Percentiles rank a stretch among this genome's conserved stretches.
Conservation (phyloP, 2,329 filamentous ascomycete genomes). For the Paraphoma sp. region DNA sequence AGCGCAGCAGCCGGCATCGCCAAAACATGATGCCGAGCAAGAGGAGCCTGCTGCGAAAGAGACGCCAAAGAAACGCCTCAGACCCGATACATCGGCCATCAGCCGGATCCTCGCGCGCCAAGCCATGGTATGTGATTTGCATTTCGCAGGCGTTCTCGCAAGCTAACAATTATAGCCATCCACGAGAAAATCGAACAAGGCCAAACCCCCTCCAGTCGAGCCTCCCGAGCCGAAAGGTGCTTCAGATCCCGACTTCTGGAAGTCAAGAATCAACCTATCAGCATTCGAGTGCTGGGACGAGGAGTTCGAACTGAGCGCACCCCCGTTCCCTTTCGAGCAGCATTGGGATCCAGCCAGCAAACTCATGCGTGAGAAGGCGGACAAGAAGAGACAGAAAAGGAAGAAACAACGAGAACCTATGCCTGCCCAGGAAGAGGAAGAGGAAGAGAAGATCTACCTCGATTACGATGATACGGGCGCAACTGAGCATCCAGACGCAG, state of each 20-base stretch:
- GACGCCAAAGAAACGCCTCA: conserved; percentile 28
- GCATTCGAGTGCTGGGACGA: conserved; percentile 84
- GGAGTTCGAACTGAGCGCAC: conserved; percentile 66
- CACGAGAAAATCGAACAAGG: conserved; percentile 24
- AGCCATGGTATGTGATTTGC: conserved; percentile 15
- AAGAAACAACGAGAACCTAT: conserved; percentile 36
- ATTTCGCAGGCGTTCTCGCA: neutral
- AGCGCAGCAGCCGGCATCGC: neutral
- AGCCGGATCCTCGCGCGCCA: conserved; percentile 40
- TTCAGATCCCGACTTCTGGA: conserved; percentile 71
- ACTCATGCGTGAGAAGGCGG: conserved; percentile 61
- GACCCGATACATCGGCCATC: conserved; percentile 34
- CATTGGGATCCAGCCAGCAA: conserved; percentile 84
- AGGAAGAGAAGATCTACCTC: conserved; percentile 33
- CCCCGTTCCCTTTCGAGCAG: conserved; percentile 89
- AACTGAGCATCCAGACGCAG: conserved; percentile 25
- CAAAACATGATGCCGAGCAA: neutral
- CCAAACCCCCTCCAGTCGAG: conserved; percentile 22
- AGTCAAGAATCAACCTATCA: conserved; percentile 72
- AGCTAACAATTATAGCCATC: conserved; percentile 7
- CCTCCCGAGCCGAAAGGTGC: conserved; percentile 31
- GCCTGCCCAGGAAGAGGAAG: conserved; percentile 52
- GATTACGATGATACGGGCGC: conserved; percentile 42
- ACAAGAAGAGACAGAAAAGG: conserved; percentile 62
- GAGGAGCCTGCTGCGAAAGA: conserved; percentile 8